Evolutionary conservation across 345 rosid species (phyloP).

Genomic region (Limnanthes douglasii): DNA sequence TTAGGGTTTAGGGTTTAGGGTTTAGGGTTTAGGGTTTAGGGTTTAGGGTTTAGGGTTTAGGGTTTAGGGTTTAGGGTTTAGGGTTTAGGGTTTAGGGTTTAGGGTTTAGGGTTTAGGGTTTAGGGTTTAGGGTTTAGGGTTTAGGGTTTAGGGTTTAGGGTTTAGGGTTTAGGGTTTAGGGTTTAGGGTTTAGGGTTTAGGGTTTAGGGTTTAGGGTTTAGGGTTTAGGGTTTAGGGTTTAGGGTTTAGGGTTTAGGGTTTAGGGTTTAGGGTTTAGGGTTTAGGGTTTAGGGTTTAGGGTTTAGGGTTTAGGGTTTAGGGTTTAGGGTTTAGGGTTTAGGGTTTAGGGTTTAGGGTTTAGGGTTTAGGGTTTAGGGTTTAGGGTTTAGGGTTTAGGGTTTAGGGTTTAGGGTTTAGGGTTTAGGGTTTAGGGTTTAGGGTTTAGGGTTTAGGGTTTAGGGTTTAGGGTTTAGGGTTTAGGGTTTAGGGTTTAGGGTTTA

Average conservation of each 20-base stretch:
- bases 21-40: not conserved
- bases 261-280: conserved; percentile 1
- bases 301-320: not conserved
- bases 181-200: conserved; percentile 1
- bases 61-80: not conserved
- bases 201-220: not conserved
- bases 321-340: not conserved
- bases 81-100: not conserved
- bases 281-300: not conserved
- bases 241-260: too few species aligned
- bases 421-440: too few species aligned
- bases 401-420: too few species aligned
- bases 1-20: not conserved
- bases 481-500: too few species aligned
- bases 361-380: too few species aligned
- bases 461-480: too few species aligned
- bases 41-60: not conserved
- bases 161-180: not conserved
- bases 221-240: too few species aligned
- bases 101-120: not conserved
- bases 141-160: not conserved
- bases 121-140: not conserved
- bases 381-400: too few species aligned
- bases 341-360: too few species aligned
- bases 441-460: too few species aligned